Evolutionary conservation across 208 protist genomes (phyloP).

Genomic region (Crithidia expoeki): DNA sequence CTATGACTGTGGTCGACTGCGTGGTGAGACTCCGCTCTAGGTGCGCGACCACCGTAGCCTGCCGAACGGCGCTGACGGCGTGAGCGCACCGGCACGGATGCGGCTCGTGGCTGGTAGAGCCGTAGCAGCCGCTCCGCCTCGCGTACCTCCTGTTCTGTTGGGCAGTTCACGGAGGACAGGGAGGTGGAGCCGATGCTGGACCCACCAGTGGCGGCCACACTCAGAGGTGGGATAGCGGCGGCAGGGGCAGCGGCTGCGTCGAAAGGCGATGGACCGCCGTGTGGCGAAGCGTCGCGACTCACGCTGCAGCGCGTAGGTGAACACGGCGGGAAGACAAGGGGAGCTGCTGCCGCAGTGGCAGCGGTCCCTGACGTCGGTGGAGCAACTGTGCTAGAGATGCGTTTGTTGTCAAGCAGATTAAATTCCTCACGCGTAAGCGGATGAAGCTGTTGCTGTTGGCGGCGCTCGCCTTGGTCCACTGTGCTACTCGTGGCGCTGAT

Average conservation of each 20-base stretch:
- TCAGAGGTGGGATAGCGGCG: conserved; percentile 1
- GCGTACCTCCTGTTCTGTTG: conserved; percentile 17
- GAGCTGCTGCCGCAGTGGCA: not conserved
- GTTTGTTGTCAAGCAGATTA: conserved; percentile 29
- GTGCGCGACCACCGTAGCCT: not conserved
- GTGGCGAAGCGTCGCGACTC: not conserved
- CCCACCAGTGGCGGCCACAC: conserved; percentile 1
- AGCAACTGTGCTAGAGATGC: not conserved
- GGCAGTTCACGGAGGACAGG: not conserved
- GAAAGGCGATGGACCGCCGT: not conserved
- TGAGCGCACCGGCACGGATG: conserved; percentile 36
- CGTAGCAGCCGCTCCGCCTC: conserved; percentile 29
- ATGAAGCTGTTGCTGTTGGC: conserved; percentile 2
- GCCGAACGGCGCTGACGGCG: conserved; percentile 15
- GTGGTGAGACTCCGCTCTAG: not conserved
- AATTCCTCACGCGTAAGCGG: not conserved
- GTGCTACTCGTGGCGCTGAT: not conserved
- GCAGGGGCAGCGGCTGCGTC: not conserved
- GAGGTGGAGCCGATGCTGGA: conserved; percentile 5
- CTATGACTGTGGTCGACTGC: not conserved
- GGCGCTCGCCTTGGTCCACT: conserved; percentile 4
- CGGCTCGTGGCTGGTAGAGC: conserved; percentile 40
- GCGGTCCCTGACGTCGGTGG: not conserved
- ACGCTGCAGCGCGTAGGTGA: not conserved
- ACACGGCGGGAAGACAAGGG: not conserved